phyloP scores from a whole-genome alignment of 352 stramenopile species.

The Salisapilia sapeloensis region DNA sequence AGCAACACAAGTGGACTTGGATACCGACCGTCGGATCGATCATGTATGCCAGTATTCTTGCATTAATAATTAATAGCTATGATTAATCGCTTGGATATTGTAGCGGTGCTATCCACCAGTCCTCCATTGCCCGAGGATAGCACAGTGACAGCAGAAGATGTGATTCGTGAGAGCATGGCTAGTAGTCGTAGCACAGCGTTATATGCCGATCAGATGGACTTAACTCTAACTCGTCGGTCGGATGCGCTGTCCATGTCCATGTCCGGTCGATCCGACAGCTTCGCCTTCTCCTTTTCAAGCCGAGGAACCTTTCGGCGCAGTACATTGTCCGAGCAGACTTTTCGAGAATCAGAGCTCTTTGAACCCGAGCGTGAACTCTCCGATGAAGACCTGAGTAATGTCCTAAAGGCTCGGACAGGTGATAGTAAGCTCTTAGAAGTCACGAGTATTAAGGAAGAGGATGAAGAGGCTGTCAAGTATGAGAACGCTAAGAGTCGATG shows the following conservation, averaged over 20 bases:
- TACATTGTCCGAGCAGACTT: slow-evolving; percentile 73
- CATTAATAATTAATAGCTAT: slow-evolving; percentile 1
- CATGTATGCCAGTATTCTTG: neutral
- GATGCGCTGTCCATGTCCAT: slow-evolving; percentile 32
- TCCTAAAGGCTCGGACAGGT: slow-evolving; percentile 41
- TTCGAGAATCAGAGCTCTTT: slow-evolving; percentile 71
- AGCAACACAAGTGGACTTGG: no score
- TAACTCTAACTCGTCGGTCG: no score
- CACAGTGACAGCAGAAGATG: slow-evolving; percentile 73
- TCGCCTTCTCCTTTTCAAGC: slow-evolving; percentile 52
- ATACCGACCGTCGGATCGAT: no score
- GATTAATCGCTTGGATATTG: neutral
- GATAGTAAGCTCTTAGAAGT: slow-evolving; percentile 55
- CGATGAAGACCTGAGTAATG: slow-evolving; percentile 47
- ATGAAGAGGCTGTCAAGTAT: slow-evolving; percentile 61
- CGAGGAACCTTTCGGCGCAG: slow-evolving; percentile 62
- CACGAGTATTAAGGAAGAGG: slow-evolving; percentile 72
- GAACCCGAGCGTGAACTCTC: slow-evolving; percentile 66
- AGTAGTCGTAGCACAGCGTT: slow-evolving; percentile 53
- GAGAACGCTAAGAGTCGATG: slow-evolving; percentile 70
- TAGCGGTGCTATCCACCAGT: slow-evolving; percentile 39
- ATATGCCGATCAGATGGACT: slow-evolving; percentile 60
- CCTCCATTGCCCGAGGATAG: slow-evolving; percentile 57
- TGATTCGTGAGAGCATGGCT: slow-evolving; percentile 73
- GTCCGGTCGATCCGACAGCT: slow-evolving; percentile 19